Evolutionary conservation across 2,329 filamentous ascomycete species (phyloP), one percentile per base, ranked within the genome.

Genomic region (Talaromyces sp.): DNA sequence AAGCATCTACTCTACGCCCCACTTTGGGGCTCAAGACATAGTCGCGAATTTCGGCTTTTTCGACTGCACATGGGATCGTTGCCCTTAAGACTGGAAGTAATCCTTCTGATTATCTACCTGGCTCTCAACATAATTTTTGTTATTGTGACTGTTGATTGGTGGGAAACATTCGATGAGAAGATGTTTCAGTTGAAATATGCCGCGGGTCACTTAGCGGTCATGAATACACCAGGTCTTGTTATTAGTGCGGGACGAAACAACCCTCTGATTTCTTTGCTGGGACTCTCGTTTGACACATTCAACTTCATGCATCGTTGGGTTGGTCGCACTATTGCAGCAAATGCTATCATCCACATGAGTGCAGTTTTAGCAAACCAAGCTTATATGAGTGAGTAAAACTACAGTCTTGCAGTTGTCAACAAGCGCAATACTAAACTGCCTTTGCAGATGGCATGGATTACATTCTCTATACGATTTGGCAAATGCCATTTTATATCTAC

Each of bases 251-350:
- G 90, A 30, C 88, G 93, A 65, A 97, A 97, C 78, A 97, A 97
- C 74, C 90, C 90, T 2, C 79, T 96, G 48, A 95, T 97, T 65
- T 71, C 78, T 4, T 70, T 94, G 27, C 81, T 97, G 50, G 84
- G 88, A 58, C 86, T 97, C 66, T 90, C 89, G 65, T 97, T 96
- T 73, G 93, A 97, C 71, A 92, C 91, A 0, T 97, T 95, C 80
- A 97, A 97, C 70, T 84, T 93, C 10, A 78, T 92, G 52, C 90
- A 94, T 72, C 85, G 90, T 56, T 94, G 89, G 89, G 83, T 89
- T 56, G 90, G 89, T 19, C 83, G 90, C 22, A 82, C 91, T 35
- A 83, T 89, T 27, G 82, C 89, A 11, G 52, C 86, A 8, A 87
- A 92, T 68, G 76, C 82, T 6, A 63, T 90, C 41, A 77, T 89